Evolutionary conservation across 1,284 basidiomycete genomes (phyloP).

Genomic region (Rhodotorula glutinis): DNA sequence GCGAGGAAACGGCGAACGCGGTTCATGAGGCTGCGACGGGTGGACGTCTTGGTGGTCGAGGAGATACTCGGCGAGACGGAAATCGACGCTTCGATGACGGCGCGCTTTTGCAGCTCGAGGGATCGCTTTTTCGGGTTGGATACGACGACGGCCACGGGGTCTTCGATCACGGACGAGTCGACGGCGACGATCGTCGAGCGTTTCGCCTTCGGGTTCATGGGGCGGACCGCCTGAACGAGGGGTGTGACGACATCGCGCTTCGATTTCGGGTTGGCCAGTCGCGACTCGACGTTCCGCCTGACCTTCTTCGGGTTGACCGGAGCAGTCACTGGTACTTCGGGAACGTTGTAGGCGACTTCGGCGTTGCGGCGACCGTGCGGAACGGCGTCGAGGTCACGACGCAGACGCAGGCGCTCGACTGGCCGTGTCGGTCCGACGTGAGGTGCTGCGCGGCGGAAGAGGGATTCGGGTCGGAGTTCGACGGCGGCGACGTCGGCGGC

Average conservation of each 20-base stretch:
- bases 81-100: slow-evolving; percentile 16
- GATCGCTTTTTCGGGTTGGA: slow-evolving; percentile 28
- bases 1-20: slow-evolving; percentile 18
- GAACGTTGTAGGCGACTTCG: not conserved
- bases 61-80: slow-evolving; percentile 7
- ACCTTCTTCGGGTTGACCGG: slow-evolving; percentile 22
- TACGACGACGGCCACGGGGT: slow-evolving; percentile 12
- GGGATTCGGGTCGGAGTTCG: slow-evolving; percentile 12
- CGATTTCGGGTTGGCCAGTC: slow-evolving; percentile 25
- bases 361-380: slow-evolving; percentile 9
- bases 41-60: slow-evolving; percentile 3
- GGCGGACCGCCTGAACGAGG: not conserved
- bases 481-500: not conserved
- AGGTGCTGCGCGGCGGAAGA: slow-evolving; percentile 25
- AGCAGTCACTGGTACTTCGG: not conserved
- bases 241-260: slow-evolving; percentile 11
- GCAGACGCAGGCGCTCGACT: slow-evolving; percentile 32
- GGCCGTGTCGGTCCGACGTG: slow-evolving; percentile 26
- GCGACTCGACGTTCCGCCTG: slow-evolving; percentile 10
- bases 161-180: too few relatives aligned
- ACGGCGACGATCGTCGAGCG: not conserved
- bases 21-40: slow-evolving; percentile 1
- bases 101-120: slow-evolving; percentile 12
- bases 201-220: slow-evolving; percentile 19
- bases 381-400: slow-evolving; percentile 10